Conservation (phyloP, 2,329 filamentous ascomycete genomes). For the Chaetothyriales sp. region DNA sequence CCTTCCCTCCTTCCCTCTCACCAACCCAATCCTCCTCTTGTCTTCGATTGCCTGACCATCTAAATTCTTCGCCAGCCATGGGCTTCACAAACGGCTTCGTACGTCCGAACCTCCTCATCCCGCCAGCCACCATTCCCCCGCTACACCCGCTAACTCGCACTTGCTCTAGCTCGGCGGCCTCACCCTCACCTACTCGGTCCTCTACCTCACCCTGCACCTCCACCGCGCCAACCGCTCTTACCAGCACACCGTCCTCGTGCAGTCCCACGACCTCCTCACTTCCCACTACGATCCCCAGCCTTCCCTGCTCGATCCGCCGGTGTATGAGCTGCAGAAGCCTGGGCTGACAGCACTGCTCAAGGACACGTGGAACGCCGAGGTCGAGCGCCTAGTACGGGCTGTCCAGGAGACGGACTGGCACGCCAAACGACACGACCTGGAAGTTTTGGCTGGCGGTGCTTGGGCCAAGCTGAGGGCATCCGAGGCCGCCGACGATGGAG, state of each 20-base stretch:
- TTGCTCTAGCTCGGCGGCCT: constrained; percentile 54
- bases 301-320: constrained; percentile 17
- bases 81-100: constrained; percentile 65
- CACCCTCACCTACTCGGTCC: constrained; percentile 57
- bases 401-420: constrained; percentile 53
- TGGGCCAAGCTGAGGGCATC: constrained; percentile 7
- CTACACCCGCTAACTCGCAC: not conserved
- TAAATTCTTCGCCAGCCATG: constrained; percentile 35
- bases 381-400: constrained; percentile 53
- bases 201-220: constrained; percentile 57
- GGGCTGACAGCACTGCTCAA: constrained; percentile 55
- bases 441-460: constrained; percentile 9
- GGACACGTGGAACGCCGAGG: constrained; percentile 64
- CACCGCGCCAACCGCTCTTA: constrained; percentile 54
- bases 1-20: not conserved
- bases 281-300: constrained; percentile 25
- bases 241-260: constrained; percentile 31
- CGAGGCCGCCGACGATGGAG: constrained; percentile 9
- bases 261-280: constrained; percentile 31
- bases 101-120: constrained; percentile 24
- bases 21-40: not conserved
- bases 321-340: constrained; percentile 34
- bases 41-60: not conserved
- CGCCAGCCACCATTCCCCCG: not conserved
- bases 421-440: constrained; percentile 7